These are phyloP conservation scores for Termitomyces sp. DNA, from an alignment of 768 basidiomycete species.

Conservation along the genomic window DNA sequence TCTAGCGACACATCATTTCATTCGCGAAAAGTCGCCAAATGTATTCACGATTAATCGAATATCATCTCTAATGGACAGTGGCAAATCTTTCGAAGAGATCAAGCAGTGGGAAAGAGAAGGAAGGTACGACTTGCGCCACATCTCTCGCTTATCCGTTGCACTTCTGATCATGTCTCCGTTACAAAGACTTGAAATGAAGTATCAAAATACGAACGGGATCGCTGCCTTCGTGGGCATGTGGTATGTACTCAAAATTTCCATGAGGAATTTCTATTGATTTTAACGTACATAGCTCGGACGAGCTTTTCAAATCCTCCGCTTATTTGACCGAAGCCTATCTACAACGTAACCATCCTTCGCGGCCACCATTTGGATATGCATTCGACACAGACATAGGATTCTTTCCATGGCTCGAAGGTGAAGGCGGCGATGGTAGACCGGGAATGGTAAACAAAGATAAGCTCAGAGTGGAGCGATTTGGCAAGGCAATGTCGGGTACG, in stretches of 20 bases:
- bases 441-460: constrained; percentile 36
- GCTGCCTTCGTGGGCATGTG: constrained; percentile 70
- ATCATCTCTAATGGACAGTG: constrained; percentile 66
- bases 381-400: constrained; percentile 52
- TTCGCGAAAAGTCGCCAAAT: constrained; percentile 66
- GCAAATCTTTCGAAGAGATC: constrained; percentile 52
- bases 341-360: constrained; percentile 43
- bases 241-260: constrained; percentile 35
- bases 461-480: constrained; percentile 65
- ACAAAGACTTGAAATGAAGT: constrained; percentile 60
- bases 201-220: constrained; percentile 61
- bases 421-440: constrained; percentile 1
- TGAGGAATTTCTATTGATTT: neutral
- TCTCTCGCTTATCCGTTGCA: constrained; percentile 9
- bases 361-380: constrained; percentile 72
- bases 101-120: constrained; percentile 21
- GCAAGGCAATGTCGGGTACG: constrained; percentile 74
- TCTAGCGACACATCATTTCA: constrained; percentile 76
- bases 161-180: neutral
- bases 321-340: constrained; percentile 72
- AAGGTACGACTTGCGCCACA: constrained; percentile 30
- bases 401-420: constrained; percentile 74
- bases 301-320: constrained; percentile 73
- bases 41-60: constrained; percentile 73
- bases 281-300: constrained; percentile 60